Base-by-base conservation (phyloP, 192 early-diverging fungal genomes). In the Radiomyces spectabilis region DNA sequence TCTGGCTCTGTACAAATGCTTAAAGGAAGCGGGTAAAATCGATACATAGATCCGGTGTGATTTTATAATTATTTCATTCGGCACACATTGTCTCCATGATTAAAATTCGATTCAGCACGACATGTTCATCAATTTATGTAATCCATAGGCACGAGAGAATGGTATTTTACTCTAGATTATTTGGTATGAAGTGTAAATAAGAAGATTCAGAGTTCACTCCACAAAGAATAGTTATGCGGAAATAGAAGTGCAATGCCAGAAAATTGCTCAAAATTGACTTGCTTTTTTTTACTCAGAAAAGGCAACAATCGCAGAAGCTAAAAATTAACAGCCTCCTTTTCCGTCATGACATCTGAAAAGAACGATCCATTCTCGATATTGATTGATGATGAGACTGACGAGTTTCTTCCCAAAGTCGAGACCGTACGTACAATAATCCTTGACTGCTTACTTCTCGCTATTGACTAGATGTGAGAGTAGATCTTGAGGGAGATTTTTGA, bases 1-100 rank as follows among this genome's bases (percentile, higher is more conserved):
- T 0, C 34, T 88, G 43, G 74, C 80, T 7, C 73, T 93, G 1
- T 84, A 76, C 41, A 38, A 84, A 41, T 66, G 62, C 0, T 57
- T 80, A 21, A 72, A 68, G 52, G 44, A 46, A 12, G 53, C 68
- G 6, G 65, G 65, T 10, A 73, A 75, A 55, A 40, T n/a, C n/a
- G n/a, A n/a, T n/a, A n/a, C n/a, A n/a, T n/a, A n/a, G n/a, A n/a
- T n/a, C n/a, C n/a, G n/a, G n/a, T n/a, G n/a, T n/a, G n/a, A n/a
- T n/a, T n/a, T n/a, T n/a, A n/a, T n/a, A n/a, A n/a, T n/a, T n/a
- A n/a, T n/a, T n/a, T n/a, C n/a, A n/a, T n/a, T n/a, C n/a, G n/a
- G n/a, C n/a, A n/a, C n/a, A n/a, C n/a, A n/a, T n/a, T n/a, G n/a
- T n/a, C n/a, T n/a, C n/a, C n/a, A n/a, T n/a, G n/a, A n/a, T n/a